Conservation (phyloP, 2,329 filamentous ascomycete species). For the Arthrobotrys iridis region DNA sequence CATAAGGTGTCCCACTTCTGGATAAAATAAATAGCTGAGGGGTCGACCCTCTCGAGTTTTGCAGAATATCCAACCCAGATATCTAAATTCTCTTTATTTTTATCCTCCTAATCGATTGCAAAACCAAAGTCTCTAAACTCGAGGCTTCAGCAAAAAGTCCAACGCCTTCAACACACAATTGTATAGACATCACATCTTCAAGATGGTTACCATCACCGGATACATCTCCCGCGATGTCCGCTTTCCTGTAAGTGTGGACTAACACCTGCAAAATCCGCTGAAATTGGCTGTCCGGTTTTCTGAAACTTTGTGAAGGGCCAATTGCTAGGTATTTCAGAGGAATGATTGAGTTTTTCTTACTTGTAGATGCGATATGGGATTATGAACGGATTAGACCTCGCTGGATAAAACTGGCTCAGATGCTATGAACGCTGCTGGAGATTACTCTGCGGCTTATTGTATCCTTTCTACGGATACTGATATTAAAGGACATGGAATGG, state of each 20-base stretch:
- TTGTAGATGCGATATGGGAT: slow-evolving; percentile 15
- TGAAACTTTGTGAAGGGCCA: slow-evolving; percentile 9
- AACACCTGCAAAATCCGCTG: not conserved
- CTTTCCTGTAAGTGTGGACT: slow-evolving; percentile 68
- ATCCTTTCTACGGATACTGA: slow-evolving; percentile 82
- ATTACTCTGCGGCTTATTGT: slow-evolving; percentile 95
- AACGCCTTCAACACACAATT: slow-evolving; percentile 26
- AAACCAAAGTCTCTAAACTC: not conserved
- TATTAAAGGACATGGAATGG: slow-evolving; percentile 81
- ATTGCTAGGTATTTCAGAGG: slow-evolving; percentile 43
- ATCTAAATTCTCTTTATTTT: not conserved
- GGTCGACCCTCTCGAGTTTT: not conserved
- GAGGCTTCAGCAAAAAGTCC: slow-evolving; percentile 7
- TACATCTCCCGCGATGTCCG: slow-evolving; percentile 78
- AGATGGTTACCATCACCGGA: slow-evolving; percentile 74
- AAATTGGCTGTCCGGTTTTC: slow-evolving; percentile 17
- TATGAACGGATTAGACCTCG: slow-evolving; percentile 70
- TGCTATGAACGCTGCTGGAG: slow-evolving; percentile 93
- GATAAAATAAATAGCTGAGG: slow-evolving; percentile 44
- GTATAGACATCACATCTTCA: slow-evolving; percentile 4
- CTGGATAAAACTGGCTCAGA: slow-evolving; percentile 96
- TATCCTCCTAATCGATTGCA: not conserved
- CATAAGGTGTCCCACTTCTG: slow-evolving; percentile 31
- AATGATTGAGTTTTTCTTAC: slow-evolving; percentile 48
- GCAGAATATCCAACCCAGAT: slow-evolving; percentile 2